phyloP scores from a whole-genome alignment of 2,329 filamentous ascomycete species.

The Botryotinia globosa region DNA sequence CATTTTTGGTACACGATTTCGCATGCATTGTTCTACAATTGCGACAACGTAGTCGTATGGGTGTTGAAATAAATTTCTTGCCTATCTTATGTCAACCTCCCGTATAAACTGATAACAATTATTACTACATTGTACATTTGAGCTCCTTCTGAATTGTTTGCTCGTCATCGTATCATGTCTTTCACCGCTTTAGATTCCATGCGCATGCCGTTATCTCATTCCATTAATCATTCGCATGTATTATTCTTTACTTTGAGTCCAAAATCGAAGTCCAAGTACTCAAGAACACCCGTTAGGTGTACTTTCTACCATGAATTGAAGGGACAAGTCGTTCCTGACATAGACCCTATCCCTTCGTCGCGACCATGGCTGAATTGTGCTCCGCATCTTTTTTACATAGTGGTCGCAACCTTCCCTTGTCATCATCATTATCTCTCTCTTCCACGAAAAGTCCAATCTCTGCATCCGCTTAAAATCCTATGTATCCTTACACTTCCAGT shows the following conservation, averaged over 20 bases:
- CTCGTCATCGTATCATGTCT: not conserved
- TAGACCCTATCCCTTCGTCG: not conserved
- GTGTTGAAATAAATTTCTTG: not conserved
- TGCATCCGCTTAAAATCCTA: not conserved
- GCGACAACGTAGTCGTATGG: not conserved
- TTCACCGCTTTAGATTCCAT: not conserved
- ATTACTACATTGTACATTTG: not conserved
- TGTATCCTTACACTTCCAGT: conserved; percentile 3
- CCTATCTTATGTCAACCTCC: too few species aligned
- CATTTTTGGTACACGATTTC: not conserved
- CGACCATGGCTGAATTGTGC: not conserved
- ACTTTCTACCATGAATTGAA: not conserved
- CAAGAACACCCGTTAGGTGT: not conserved
- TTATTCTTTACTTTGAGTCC: not conserved
- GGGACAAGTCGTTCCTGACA: not conserved
- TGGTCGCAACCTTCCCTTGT: not conserved
- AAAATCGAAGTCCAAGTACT: not conserved
- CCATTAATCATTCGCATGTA: conserved; percentile 4
- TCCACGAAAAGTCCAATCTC: not conserved
- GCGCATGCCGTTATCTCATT: not conserved
- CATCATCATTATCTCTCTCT: not conserved
- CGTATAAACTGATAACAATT: not conserved
- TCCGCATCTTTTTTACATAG: not conserved
- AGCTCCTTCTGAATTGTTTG: not conserved
- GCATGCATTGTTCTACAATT: not conserved